Evolutionary conservation across 2,329 filamentous ascomycete species (phyloP).

Genomic region (Trichoderma hamatum): DNA sequence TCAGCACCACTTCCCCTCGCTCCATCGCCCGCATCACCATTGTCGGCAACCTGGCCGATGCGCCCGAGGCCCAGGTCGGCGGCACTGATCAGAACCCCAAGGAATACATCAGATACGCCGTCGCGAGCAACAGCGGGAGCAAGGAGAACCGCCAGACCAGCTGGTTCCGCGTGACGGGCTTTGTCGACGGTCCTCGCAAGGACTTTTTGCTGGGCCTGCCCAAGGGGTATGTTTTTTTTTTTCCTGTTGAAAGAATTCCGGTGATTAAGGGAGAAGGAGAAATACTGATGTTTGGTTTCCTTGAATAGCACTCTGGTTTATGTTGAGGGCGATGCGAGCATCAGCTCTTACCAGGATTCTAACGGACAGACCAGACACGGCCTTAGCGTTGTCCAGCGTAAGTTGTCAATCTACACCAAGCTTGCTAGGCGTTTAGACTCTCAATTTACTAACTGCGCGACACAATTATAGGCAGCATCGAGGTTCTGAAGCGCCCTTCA

Average conservation of each 20-base stretch:
- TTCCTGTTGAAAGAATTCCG: not conserved
- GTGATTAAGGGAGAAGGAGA: not conserved
- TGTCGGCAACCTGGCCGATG: constrained; percentile 79
- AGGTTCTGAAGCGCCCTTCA: constrained; percentile 50
- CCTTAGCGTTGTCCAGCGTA: constrained; percentile 81
- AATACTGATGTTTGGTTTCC: not conserved
- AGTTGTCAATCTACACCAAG: constrained; percentile 41
- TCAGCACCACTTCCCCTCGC: constrained; percentile 71
- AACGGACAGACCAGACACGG: constrained; percentile 68
- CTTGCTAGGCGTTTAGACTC: not conserved
- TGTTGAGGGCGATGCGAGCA: constrained; percentile 78
- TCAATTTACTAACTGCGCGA: not conserved
- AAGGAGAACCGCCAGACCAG: constrained; percentile 74
- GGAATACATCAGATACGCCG: constrained; percentile 75
- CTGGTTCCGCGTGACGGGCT: constrained; percentile 83
- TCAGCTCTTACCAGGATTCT: constrained; percentile 66
- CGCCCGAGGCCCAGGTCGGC: constrained; percentile 74
- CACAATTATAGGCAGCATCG: constrained; percentile 45
- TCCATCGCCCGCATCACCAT: constrained; percentile 79
- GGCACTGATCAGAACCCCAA: constrained; percentile 58
- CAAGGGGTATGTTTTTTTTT: constrained; percentile 74
- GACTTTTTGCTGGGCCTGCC: constrained; percentile 73
- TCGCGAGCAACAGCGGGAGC: constrained; percentile 70
- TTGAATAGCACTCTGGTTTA: constrained; percentile 73
- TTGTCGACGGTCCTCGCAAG: constrained; percentile 69